phyloP scores from a whole-genome alignment of 2,329 filamentous ascomycete species.

The Fusarium algeriense region DNA sequence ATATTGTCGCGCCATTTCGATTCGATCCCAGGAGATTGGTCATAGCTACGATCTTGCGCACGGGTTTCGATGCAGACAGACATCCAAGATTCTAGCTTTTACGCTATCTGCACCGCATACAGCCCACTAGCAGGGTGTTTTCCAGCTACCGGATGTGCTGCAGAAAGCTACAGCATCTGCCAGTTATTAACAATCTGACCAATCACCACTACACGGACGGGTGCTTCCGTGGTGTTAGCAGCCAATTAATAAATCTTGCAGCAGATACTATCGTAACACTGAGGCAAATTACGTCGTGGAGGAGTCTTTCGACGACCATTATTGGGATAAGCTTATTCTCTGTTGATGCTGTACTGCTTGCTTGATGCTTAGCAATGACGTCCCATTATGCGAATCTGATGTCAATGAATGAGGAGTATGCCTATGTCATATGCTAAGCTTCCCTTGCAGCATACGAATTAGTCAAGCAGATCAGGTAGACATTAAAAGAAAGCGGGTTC shows the following conservation, averaged over 20 bases:
- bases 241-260: neutral
- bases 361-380: neutral
- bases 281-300: neutral
- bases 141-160: neutral
- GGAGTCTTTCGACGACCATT: neutral
- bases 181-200: neutral
- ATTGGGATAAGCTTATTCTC: neutral
- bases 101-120: neutral
- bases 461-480: neutral
- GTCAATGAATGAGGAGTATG: neutral
- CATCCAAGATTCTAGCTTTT: too few species aligned
- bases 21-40: too few species aligned
- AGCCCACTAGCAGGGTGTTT: neutral
- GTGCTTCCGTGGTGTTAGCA: neutral
- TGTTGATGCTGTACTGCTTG: neutral
- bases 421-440: neutral
- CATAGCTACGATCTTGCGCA: too few species aligned
- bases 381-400: neutral
- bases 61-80: too few species aligned
- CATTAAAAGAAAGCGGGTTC: neutral
- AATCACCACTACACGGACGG: neutral
- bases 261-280: neutral
- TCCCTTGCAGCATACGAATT: neutral
- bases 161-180: neutral
- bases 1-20: neutral